Evolutionary conservation across 176 grass and related monocot species (phyloP), one percentile per base, ranked within the genome.

Genomic region (Otatea glauca): DNA sequence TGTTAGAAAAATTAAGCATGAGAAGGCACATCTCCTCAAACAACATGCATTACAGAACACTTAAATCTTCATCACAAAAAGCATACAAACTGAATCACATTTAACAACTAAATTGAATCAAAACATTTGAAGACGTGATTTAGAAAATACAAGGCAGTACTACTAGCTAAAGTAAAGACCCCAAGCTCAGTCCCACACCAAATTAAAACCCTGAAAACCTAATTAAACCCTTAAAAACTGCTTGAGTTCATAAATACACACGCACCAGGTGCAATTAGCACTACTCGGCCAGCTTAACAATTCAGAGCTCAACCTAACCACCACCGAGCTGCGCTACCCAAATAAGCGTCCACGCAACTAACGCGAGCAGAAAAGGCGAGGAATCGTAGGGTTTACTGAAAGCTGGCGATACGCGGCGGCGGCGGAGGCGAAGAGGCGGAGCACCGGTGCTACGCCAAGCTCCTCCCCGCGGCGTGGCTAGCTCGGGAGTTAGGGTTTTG

Each of bases 401-500:
- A 47, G 71, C 42, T 64, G 81, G 68, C 35, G 47, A 65, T 4
- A 12, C 8, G 38, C 41, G 0, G 15, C 56, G 18, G 61, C 25
- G 14, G 69, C 12, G 65, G 18, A 29, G 17, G 16, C 48, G 21
- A 1, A 2, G 84, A 48, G 29, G 45, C 65, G 12, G 23, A 4
- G 67, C 58, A 38, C 45, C 17, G n/a, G 48, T n/a, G 68, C 83
- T 8, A 6, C 20, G 65, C 20, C 5, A 67, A 90, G 79, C 59
- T 83, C 84, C 65, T 64, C 43, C 70, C 64, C 7, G 63, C 55
- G 11, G 66, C 61, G 11, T 76, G 39, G 76, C 50, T 38, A 53
- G 51, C 69, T 51, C 61, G 48, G 66, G 49, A 42, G 80, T 58
- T 90, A 83, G 88, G 88, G 79, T 90, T 90, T 83, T 86, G 74